Base-by-base conservation (phyloP, 805 yeast genomes). In the Cyberlindnera samutprakarnensis region DNA sequence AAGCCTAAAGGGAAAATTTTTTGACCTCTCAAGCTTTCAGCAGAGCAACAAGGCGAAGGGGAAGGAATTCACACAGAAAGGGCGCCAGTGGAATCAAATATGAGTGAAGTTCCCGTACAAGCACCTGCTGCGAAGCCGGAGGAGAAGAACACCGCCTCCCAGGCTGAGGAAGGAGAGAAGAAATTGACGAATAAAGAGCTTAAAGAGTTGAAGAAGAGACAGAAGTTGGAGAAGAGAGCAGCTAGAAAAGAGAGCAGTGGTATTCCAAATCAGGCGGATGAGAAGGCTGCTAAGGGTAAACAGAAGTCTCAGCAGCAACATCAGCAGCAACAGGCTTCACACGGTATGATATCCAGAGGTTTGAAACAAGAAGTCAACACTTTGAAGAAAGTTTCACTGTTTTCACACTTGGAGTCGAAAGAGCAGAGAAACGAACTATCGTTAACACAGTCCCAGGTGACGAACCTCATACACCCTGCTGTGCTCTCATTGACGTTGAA, bases 201-300 rank as follows among this genome's bases (percentile, higher is more conserved):
- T 40, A 88, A 88, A 55, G 96, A 85, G 47, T 62, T 78, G 54
- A 84, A 86, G 54, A 88, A 87, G 64, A 75, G 75, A 47, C 95
- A 87, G 50, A 88, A 90, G 60, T 92, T 92, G 11, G 94, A 92
- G 24, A 84, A 85, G 54, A 70, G 97, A 54, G 92, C 95, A 3
- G 95, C 95, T 3, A 75, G 78, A 42, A 87, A 84, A 51, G 82
- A 71, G 43, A 78, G 76, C 7, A 70, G 64, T 31, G 87, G 80
- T 21, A 71, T 75, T 27, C 53, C 67, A 14, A 45, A 56, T 23
- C 61, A 62, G 42, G 43, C 49, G 5, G 60, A 57, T 30, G 65
- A 58, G 40, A 56, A 42, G 29, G 42, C 42, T 7, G 35, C 55
- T 27, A 43, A 51, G 27, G 56, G 47, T 43, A 56, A 61, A 36